A percentile compares a stretch with the other conserved stretches of the same genome.
These are phyloP conservation scores for Colletotrichum karsti DNA, from an alignment of 2,329 filamentous ascomycete species.

Conservation along the genomic window DNA sequence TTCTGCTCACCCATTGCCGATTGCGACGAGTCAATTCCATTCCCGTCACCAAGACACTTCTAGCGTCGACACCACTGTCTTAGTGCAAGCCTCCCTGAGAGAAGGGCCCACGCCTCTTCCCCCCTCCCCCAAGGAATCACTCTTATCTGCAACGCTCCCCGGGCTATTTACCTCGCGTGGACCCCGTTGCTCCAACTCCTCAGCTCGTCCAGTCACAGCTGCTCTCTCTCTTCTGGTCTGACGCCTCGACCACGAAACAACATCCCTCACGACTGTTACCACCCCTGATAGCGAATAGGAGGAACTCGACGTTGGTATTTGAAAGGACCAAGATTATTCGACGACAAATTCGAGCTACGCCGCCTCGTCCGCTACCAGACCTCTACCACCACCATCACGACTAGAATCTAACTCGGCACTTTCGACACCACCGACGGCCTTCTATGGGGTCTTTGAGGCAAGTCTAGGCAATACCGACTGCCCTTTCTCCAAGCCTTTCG, in stretches of 20 bases:
- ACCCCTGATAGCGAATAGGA: background rate
- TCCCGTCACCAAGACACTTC: constrained; percentile 30
- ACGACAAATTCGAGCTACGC: no score
- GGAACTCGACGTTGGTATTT: background rate
- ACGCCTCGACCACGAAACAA: background rate
- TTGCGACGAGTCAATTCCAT: constrained; percentile 31
- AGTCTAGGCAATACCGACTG: constrained; percentile 4
- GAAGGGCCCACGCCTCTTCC: background rate
- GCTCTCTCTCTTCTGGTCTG: background rate
- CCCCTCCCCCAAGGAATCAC: background rate
- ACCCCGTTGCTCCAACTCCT: constrained; percentile 2
- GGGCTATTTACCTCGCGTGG: constrained; percentile 25
- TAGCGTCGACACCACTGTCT: constrained; percentile 16
- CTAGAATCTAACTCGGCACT: no score
- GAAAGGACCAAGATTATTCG: background rate
- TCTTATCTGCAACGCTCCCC: constrained; percentile 17
- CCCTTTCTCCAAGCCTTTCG: background rate
- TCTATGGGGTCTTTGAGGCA: background rate
- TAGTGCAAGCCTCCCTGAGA: constrained; percentile 26
- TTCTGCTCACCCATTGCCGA: constrained; percentile 14
- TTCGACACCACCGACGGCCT: background rate
- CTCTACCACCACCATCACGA: no score
- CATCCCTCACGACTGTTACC: background rate
- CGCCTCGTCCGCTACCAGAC: no score
- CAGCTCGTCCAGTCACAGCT: background rate